These are phyloP conservation scores for Cercospora zeina DNA, from an alignment of 2,329 filamentous ascomycete species.

Conservation along the genomic window DNA sequence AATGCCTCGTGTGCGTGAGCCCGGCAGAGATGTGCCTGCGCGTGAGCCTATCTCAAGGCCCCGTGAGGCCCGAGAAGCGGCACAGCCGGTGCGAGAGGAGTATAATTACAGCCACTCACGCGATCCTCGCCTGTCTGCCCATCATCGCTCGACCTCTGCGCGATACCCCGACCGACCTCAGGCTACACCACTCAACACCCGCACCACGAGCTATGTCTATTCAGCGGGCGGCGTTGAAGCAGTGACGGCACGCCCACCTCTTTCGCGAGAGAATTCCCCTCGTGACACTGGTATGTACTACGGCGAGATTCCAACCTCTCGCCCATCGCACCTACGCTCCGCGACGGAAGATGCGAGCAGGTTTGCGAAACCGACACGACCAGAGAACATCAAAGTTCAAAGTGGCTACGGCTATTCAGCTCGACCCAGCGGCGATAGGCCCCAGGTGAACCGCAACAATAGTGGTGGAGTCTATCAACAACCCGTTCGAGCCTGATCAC, in stretches of 20 bases:
- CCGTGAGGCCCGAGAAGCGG: conserved; percentile 4
- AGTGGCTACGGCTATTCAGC: conserved; percentile 28
- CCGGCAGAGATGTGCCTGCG: not conserved
- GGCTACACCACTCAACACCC: conserved; percentile 27
- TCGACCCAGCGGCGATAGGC: conserved; percentile 25
- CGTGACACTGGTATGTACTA: conserved; percentile 26
- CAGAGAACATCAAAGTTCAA: conserved; percentile 43
- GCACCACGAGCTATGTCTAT: conserved; percentile 37
- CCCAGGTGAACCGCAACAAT: conserved; percentile 24
- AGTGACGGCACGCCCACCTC: conserved; percentile 21
- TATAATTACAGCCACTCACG: conserved; percentile 7
- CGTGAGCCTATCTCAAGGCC: conserved; percentile 6
- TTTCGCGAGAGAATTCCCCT: conserved; percentile 18
- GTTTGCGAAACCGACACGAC: conserved; percentile 37
- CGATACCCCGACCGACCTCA: conserved; percentile 29
- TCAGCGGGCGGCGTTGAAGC: conserved; percentile 29
- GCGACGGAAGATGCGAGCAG: conserved; percentile 35
- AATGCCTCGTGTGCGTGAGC: conserved; percentile 4
- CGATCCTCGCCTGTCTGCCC: conserved; percentile 16
- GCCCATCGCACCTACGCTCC: conserved; percentile 36
- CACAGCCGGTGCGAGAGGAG: not conserved
- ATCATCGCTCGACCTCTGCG: conserved; percentile 29
- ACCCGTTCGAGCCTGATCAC: conserved; percentile 18
- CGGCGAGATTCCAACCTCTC: conserved; percentile 29
- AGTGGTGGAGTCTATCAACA: conserved; percentile 19